Percentiles rank a stretch among this genome's conserved stretches.
Evolutionary conservation across 176 grass and related monocot species (phyloP).

Genomic region (Coix lacrymajobi): DNA sequence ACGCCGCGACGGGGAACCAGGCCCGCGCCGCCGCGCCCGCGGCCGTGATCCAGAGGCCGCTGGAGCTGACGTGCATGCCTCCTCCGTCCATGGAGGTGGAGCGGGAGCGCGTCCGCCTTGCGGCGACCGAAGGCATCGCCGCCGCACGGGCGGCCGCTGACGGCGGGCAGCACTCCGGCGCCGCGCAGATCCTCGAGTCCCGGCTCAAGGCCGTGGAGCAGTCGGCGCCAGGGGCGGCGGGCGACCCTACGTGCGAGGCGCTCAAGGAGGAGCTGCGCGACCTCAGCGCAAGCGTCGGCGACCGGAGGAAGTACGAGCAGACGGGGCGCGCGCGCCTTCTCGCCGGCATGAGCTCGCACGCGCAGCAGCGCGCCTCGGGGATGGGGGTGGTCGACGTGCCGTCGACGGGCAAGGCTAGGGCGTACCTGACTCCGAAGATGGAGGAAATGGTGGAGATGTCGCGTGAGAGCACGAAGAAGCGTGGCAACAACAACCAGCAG

Average conservation of each 20-base stretch:
- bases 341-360: conserved; percentile 39
- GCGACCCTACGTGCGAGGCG: not conserved
- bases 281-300: not conserved
- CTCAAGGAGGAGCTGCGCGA: not conserved
- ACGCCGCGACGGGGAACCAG: not conserved
- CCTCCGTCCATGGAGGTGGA: not conserved
- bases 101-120: not conserved
- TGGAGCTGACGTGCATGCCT: not conserved
- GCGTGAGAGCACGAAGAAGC: not conserved
- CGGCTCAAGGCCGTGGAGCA: not conserved
- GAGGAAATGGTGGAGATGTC: not conserved
- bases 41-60: not conserved
- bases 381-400: not conserved
- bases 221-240: not conserved
- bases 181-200: conserved; percentile 25
- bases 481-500: not conserved
- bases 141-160: conserved; percentile 30
- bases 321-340: conserved; percentile 31
- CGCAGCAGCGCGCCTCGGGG: conserved; percentile 2
- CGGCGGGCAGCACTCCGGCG: not conserved
- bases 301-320: not conserved
- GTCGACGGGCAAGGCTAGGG: not conserved
- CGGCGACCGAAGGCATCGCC: conserved; percentile 30
- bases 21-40: not conserved
- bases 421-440: not conserved